phyloP scores from a whole-genome alignment of 768 basidiomycete species.

The Russula olivacea region DNA sequence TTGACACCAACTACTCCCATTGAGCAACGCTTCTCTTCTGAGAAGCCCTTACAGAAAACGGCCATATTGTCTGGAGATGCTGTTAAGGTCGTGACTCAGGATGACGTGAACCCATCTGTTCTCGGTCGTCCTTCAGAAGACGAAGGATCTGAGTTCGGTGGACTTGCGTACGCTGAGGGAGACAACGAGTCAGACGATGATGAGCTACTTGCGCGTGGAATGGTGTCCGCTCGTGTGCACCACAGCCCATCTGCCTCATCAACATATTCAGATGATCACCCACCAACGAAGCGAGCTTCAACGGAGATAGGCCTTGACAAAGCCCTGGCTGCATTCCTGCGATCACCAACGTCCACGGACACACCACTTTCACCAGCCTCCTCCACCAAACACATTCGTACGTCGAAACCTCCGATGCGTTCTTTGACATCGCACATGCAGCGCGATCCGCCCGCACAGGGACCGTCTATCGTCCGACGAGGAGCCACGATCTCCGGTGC shows the following conservation, averaged over 20 bases:
- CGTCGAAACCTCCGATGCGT: conserved; percentile 49
- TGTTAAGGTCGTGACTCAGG: conserved; percentile 15
- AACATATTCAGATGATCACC: conserved; percentile 26
- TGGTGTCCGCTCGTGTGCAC: conserved; percentile 25
- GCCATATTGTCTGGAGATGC: conserved; percentile 10
- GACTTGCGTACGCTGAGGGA: conserved; percentile 37
- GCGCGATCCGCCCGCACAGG: conserved; percentile 30
- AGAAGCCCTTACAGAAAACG: conserved; percentile 42
- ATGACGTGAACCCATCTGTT: conserved; percentile 8
- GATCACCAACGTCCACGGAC: conserved; percentile 12
- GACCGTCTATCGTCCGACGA: conserved; percentile 24
- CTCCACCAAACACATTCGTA: conserved; percentile 34
- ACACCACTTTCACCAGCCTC: conserved; percentile 35
- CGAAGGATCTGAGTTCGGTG: conserved; percentile 29
- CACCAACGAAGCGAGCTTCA: background rate
- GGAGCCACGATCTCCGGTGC: conserved; percentile 30
- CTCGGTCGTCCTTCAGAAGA: background rate
- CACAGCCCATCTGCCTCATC: conserved; percentile 31
- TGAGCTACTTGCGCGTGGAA: conserved; percentile 20
- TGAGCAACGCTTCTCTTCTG: conserved; percentile 42
- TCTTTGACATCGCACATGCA: conserved; percentile 46
- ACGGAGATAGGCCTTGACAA: conserved; percentile 33
- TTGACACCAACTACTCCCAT: conserved; percentile 23
- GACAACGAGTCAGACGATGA: conserved; percentile 27
- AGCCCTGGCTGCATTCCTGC: conserved; percentile 46